phyloP scores from a whole-genome alignment of 1,139 yeast species.

The Protomyces inouyei region DNA sequence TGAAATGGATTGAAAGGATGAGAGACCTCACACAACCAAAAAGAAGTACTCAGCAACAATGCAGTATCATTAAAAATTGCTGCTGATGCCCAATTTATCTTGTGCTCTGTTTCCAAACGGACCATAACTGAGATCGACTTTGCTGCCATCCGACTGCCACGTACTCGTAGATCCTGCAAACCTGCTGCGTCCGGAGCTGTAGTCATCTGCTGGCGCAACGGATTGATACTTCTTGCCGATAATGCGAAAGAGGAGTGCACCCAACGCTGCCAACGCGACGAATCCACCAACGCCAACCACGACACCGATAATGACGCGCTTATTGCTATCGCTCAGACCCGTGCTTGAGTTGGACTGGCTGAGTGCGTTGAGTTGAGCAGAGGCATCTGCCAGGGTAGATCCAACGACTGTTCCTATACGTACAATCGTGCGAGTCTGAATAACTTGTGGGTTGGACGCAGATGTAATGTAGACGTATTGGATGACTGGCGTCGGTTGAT shows the following conservation, averaged over 20 bases:
- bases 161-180: neutral
- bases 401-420: constrained; percentile 16
- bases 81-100: neutral
- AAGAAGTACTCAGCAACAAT: neutral
- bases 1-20: too few relatives aligned
- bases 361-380: constrained; percentile 22
- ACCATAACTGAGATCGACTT: neutral
- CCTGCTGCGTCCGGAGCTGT: too few relatives aligned
- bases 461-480: neutral
- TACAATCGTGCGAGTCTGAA: constrained; percentile 1
- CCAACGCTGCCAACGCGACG: constrained; percentile 9
- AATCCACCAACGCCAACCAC: constrained; percentile 21
- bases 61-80: neutral
- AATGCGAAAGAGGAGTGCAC: constrained; percentile 6
- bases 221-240: constrained; percentile 1
- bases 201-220: neutral
- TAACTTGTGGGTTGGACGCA: neutral
- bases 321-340: constrained; percentile 12
- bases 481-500: neutral
- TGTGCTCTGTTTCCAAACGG: neutral
- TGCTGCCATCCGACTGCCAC: neutral
- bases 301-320: constrained; percentile 19
- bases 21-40: neutral
- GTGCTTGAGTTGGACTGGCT: constrained; percentile 9
- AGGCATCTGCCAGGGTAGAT: constrained; percentile 11